Evolutionary conservation across 2,329 filamentous ascomycete species (phyloP).

Genomic region (Cercospora sp.): DNA sequence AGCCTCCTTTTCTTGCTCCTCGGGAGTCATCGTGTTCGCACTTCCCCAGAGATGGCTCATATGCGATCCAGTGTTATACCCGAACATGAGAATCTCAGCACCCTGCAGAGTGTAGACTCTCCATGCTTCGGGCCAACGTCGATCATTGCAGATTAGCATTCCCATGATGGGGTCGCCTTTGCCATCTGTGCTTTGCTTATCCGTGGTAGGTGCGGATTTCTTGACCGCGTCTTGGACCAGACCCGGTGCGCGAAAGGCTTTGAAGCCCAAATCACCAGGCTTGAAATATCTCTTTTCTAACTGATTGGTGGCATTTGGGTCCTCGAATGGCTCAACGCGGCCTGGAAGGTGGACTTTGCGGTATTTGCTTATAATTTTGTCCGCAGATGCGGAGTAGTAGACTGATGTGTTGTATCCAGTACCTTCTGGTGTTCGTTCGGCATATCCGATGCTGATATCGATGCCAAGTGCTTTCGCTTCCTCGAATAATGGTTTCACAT

Average conservation of each 20-base stretch:
- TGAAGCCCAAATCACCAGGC: conserved; percentile 55
- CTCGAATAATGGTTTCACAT: conserved; percentile 53
- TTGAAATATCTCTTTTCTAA: conserved; percentile 59
- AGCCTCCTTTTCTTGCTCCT: conserved; percentile 50
- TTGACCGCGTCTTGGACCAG: conserved; percentile 45
- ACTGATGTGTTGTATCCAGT: conserved; percentile 54
- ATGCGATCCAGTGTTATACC: conserved; percentile 46
- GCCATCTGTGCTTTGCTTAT: conserved; percentile 32
- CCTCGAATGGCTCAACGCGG: conserved; percentile 52
- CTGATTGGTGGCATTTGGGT: conserved; percentile 53
- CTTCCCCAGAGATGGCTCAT: conserved; percentile 49
- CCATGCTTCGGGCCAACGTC: conserved; percentile 57
- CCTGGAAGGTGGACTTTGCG: conserved; percentile 59
- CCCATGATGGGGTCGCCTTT: conserved; percentile 55
- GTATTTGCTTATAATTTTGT: conserved; percentile 53
- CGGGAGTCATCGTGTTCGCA: conserved; percentile 44
- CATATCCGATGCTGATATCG: conserved; percentile 57
- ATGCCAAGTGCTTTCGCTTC: conserved; percentile 49
- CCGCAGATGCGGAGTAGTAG: conserved; percentile 51
- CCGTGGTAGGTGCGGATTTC: conserved; percentile 24
- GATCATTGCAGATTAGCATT: conserved; percentile 57
- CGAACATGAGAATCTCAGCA: conserved; percentile 51
- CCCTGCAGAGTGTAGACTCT: conserved; percentile 54
- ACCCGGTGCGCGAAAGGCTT: conserved; percentile 54
- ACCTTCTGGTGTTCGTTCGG: conserved; percentile 49